Conservation (phyloP, 345 rosid species). For the Erucastrum elatum region DNA sequence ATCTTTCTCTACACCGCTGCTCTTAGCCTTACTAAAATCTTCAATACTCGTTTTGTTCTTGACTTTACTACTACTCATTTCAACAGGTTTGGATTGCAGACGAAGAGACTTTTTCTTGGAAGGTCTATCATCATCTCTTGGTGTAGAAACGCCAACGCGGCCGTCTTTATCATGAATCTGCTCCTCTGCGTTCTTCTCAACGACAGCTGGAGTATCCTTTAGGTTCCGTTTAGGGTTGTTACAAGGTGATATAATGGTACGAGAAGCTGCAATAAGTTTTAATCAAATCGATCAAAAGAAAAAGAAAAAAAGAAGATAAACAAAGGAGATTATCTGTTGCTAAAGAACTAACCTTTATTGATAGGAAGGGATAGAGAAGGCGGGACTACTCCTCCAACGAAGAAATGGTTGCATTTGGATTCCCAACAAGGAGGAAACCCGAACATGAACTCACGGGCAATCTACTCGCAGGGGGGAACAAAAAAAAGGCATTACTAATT, state of each 20-base stretch:
- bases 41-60: too few relatives aligned
- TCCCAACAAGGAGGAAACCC: slow-evolving; percentile 90
- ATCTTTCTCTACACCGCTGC: background rate
- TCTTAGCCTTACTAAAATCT: background rate
- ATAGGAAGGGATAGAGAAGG: background rate
- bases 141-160: too few relatives aligned
- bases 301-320: background rate
- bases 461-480: slow-evolving; percentile 35
- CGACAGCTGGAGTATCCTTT: slow-evolving; percentile 2
- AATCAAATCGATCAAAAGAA: slow-evolving; percentile 7
- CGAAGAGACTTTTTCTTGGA: slow-evolving; percentile 15
- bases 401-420: slow-evolving; percentile 40
- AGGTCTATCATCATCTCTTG: too few relatives aligned
- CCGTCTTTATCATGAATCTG: too few relatives aligned
- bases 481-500: background rate
- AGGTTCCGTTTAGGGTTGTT: background rate
- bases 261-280: slow-evolving; percentile 16
- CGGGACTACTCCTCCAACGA: slow-evolving; percentile 11
- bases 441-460: slow-evolving; percentile 53
- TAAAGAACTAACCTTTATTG: slow-evolving; percentile 31
- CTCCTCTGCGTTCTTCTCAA: background rate
- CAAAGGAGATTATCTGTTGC: background rate
- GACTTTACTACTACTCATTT: background rate
- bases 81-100: background rate
- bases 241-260: slow-evolving; percentile 27